Conservation (phyloP, 225 moss, liverwort and hornwort species). For the Lunularia cruciata region DNA sequence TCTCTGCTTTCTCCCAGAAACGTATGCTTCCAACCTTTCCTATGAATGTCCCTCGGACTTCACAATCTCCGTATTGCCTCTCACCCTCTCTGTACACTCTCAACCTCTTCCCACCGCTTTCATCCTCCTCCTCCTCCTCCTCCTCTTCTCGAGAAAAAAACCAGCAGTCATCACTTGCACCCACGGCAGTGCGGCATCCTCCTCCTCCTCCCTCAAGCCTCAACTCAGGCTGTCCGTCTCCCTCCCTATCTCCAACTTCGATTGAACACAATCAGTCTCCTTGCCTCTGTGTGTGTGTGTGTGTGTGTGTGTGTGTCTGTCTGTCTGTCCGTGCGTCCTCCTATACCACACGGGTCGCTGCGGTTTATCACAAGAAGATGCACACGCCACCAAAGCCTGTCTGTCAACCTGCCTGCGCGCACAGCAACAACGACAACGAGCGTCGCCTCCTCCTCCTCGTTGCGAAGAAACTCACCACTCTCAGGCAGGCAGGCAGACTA, state of each 20-base stretch:
- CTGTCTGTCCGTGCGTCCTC: neutral
- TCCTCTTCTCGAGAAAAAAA: neutral
- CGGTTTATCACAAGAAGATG: constrained; percentile 7
- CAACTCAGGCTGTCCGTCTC: too few relatives aligned
- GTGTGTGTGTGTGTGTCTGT: neutral
- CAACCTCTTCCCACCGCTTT: neutral
- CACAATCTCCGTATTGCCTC: neutral
- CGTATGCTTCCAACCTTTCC: too few relatives aligned
- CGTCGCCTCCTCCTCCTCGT: too few relatives aligned
- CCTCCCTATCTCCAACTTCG: neutral
- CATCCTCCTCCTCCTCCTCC: neutral
- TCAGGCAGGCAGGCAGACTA: too few relatives aligned
- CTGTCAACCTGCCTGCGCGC: neutral
- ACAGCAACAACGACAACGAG: neutral
- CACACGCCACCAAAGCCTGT: too few relatives aligned
- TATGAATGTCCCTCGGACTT: too few relatives aligned
- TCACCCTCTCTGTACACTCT: neutral
- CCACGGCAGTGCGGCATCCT: too few relatives aligned
- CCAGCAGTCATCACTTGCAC: constrained; percentile 5
- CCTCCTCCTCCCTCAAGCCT: too few relatives aligned
- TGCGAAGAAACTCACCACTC: too few relatives aligned
- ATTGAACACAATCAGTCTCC: neutral
- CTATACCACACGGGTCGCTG: neutral
- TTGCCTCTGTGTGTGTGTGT: too few relatives aligned
- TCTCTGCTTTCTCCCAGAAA: too few relatives aligned